Conservation (phyloP, 768 basidiomycete species). For the Steccherinum ochraceum region DNA sequence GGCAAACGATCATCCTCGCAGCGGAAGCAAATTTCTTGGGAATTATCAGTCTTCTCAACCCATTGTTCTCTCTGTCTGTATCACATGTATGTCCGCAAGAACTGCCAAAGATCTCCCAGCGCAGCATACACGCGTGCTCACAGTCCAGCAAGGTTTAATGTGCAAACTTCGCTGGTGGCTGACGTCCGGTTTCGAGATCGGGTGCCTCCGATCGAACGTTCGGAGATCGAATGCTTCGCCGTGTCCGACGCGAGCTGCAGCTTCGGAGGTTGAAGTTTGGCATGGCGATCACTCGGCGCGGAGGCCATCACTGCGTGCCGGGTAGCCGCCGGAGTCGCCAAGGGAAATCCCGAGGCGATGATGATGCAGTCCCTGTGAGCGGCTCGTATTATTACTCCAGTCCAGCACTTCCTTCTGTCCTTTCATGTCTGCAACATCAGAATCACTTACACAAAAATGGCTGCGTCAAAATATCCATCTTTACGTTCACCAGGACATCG, state of each 20-base stretch:
- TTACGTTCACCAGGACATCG: conserved; percentile 50
- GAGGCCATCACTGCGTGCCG: neutral
- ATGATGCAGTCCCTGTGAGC: neutral
- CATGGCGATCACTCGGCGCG: neutral
- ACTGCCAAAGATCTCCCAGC: too few relatives aligned
- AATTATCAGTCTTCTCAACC: too few relatives aligned
- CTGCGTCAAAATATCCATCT: conserved; percentile 54
- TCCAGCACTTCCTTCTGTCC: neutral
- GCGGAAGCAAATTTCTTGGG: too few relatives aligned
- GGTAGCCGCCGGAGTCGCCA: neutral
- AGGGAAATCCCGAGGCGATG: neutral
- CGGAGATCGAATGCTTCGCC: too few relatives aligned
- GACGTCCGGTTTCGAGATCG: too few relatives aligned
- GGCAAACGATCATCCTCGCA: too few relatives aligned
- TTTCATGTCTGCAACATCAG: conserved; percentile 23
- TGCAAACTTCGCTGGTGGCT: too few relatives aligned
- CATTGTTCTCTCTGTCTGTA: too few relatives aligned
- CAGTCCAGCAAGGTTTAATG: too few relatives aligned
- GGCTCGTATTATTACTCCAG: neutral
- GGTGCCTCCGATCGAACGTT: too few relatives aligned
- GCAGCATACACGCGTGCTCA: neutral
- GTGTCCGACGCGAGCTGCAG: too few relatives aligned
- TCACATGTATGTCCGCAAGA: too few relatives aligned
- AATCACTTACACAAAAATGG: conserved; percentile 46
- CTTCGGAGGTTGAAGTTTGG: neutral